These are phyloP conservation scores for Fusarium tjaetaba DNA, from an alignment of 2,329 filamentous ascomycete species.

Conservation along the genomic window DNA sequence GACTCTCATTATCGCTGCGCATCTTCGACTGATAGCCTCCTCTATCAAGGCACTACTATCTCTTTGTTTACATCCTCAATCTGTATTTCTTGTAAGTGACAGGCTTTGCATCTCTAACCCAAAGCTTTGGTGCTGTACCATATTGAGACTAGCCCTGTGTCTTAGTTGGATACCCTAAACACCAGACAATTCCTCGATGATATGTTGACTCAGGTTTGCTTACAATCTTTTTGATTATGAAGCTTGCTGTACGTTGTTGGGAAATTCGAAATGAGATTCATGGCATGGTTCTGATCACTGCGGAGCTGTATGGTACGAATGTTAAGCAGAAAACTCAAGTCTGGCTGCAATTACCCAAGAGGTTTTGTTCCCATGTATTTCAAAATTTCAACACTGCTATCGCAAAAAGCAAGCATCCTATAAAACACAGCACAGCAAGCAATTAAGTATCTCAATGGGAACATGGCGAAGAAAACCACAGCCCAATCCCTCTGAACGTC, in stretches of 20 bases:
- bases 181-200: no score
- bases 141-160: rapidly evolving
- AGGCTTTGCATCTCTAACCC: background rate
- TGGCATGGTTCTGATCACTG: rapidly evolving
- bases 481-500: rapidly evolving
- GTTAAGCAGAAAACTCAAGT: no score
- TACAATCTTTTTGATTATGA: rapidly evolving
- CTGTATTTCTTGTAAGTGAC: rapidly evolving
- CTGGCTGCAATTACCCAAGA: no score
- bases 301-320: no score
- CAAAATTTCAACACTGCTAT: background rate
- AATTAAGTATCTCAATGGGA: rapidly evolving
- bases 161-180: background rate
- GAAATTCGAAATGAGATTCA: rapidly evolving
- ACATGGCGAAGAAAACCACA: background rate
- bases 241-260: background rate
- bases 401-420: background rate
- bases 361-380: no score
- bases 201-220: rapidly evolving
- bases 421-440: background rate
- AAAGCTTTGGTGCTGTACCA: rapidly evolving
- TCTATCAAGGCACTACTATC: rapidly evolving
- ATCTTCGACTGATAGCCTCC: background rate
- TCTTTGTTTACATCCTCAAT: background rate
- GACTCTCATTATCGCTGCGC: background rate